phyloP scores from a whole-genome alignment of 2,329 filamentous ascomycete genomes.

The Fusarium sp. region DNA sequence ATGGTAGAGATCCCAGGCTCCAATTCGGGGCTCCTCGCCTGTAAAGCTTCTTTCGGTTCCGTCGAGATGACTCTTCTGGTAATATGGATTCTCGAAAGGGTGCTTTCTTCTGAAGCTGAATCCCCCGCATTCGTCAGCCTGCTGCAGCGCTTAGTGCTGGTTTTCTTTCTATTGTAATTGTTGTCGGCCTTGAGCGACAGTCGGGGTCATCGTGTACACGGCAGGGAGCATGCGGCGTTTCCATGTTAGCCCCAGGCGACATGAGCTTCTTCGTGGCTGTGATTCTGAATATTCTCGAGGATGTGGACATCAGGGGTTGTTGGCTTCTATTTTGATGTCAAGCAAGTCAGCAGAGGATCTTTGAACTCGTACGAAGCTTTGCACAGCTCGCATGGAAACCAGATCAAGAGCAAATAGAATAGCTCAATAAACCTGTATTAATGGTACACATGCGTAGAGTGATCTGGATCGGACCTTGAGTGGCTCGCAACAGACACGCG shows the following conservation, averaged over 20 bases:
- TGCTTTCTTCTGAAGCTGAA: too few species aligned
- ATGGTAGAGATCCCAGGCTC: not conserved
- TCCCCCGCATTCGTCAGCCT: not conserved
- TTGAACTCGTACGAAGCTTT: not conserved
- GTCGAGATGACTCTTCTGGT: not conserved
- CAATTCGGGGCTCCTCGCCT: not conserved
- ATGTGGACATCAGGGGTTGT: not conserved
- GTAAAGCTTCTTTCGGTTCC: not conserved
- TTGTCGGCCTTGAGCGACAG: not conserved
- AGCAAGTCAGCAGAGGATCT: not conserved
- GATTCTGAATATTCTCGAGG: not conserved
- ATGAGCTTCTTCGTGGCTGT: not conserved
- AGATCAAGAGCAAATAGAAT: not conserved
- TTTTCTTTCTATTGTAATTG: not conserved
- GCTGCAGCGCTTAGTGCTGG: not conserved
- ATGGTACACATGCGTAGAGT: not conserved
- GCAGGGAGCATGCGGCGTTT: not conserved
- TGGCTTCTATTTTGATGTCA: not conserved
- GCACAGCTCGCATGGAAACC: not conserved
- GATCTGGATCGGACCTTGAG: not conserved
- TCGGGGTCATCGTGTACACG: too few species aligned
- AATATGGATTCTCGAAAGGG: accelerated
- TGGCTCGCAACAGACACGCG: too few species aligned
- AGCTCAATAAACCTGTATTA: not conserved
- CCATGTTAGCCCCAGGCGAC: too few species aligned